Evolutionary conservation across 1,284 basidiomycete genomes (phyloP), one percentile per base, ranked within the genome.

Genomic region (Pholiota adiposa): DNA sequence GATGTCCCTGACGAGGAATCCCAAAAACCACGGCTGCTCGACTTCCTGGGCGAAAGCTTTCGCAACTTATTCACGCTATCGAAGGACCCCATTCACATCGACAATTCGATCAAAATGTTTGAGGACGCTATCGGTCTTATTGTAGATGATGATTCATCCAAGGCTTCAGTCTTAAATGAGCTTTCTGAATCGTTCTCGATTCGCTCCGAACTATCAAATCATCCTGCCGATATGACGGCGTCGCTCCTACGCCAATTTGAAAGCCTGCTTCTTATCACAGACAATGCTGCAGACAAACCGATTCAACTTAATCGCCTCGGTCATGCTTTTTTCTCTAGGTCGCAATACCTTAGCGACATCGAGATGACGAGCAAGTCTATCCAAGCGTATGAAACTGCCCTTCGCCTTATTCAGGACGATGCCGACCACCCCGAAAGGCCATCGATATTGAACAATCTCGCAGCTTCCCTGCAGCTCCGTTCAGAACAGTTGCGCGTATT

Each of bases 391-490:
- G 53, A 53, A n/a, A 40, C 43, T 14, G 52, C 53, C 4, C 27
- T 62, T 16, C 19, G 16, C 14, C 31, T 60, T n/a, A 41, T 56
- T 16, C 11, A 27, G 19, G 49, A 53, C 5, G 18, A 9, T 21
- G 50, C 48, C 5, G 18, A 1, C 7, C 34, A 56, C 19, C 21
- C 41, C 14, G 43, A 46, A 23, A 53, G 23, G 44, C 38, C 54
- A 3, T 52, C 54, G 12, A 23, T 60, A 14, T 29, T 60, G 19
- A 56, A 56, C 11, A 60, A 60, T 33, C 54, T 60, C 16, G 49
- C 59, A 11, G 51, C 43, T 4, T 44, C 59, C 4, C 33, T 60
- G 6, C 50, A 55, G 25, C 36, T 38, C 14, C 36, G 36, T 11
- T 38, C 36, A 4, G 36, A 38, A 12, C 36, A 38, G 16, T n/a